Evolutionary conservation across 345 rosid species (phyloP), one percentile per base, ranked within the genome.

Genomic region (Eucalyptus leucophloia): DNA sequence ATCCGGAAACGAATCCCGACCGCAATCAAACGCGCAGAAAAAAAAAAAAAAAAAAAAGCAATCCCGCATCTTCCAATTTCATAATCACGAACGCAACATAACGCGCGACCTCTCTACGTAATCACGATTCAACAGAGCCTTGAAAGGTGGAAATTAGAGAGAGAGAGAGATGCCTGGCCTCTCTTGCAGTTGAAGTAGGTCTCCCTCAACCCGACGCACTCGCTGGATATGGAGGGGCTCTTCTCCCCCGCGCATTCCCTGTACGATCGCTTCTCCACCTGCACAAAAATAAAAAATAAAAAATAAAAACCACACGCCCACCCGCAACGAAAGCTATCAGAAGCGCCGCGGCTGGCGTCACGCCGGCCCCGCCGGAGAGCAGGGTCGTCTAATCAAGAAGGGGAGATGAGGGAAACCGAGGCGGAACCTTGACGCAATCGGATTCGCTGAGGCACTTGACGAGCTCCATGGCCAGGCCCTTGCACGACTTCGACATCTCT

Each of bases 111-210:
- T 0, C 32, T n/a, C 42, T 4, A 32, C 44, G 51, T 37, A n/a
- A 34, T n/a, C 24, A 69, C 30, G 32, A 65, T 28, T 42, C 56
- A 37, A 24, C 37, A 37, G 12, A 83, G 62, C 51, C 34, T n/a
- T 26, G 19, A 67, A 28, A 86, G 85, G 86, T 19, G 44, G 44
- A 67, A 67, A 26, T 28, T 30, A 37, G 87, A 50, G 30, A 54
- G 62, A 81, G 89, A 62, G 87, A n/a, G 91, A 90, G 92, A 88
- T 89, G 91, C 99, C 95, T 97, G 99, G 90, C 99, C 99, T 94
- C 99, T 92, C 93, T 98, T 98, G 97, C 99, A 98, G 90, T 98
- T 97, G 95, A 98, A 98, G 91, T 97, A 97, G 72, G 99, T 97
- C 94, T 96, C 99, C 86, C 99, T 93, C 40, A 98, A 94, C 49